phyloP scores from a whole-genome alignment of 1,284 basidiomycete species.

The Trametes pubescens region DNA sequence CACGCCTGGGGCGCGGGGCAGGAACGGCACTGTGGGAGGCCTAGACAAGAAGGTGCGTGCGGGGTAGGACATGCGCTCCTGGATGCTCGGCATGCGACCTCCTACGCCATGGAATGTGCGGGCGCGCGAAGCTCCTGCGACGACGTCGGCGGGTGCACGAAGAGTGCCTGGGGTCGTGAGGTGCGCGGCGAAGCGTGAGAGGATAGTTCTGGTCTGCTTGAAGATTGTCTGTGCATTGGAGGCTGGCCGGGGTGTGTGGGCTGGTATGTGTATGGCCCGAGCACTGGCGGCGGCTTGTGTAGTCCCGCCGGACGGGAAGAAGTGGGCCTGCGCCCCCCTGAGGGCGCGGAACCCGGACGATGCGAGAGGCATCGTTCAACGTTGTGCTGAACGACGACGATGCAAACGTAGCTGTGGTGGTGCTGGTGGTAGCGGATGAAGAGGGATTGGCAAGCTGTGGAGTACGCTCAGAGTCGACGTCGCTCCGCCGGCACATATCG shows the following conservation, averaged over 20 bases:
- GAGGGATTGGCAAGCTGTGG: not conserved
- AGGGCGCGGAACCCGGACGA: slow-evolving; percentile 57
- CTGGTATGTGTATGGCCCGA: slow-evolving; percentile 55
- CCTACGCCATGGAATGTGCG: slow-evolving; percentile 50
- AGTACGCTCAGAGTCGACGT: not conserved
- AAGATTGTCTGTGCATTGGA: slow-evolving; percentile 58
- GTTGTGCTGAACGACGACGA: slow-evolving; percentile 13
- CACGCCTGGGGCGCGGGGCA: slow-evolving; percentile 63
- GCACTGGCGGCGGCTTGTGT: slow-evolving; percentile 31
- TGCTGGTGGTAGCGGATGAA: slow-evolving; percentile 13
- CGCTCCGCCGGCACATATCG: not conserved
- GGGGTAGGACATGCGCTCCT: slow-evolving; percentile 52
- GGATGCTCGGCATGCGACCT: slow-evolving; percentile 41
- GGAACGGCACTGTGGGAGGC: slow-evolving; percentile 54
- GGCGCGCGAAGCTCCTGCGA: slow-evolving; percentile 30
- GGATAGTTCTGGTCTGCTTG: slow-evolving; percentile 58
- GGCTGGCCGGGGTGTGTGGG: slow-evolving; percentile 42
- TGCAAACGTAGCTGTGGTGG: not conserved
- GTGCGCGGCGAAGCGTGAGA: slow-evolving; percentile 63
- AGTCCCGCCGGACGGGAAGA: slow-evolving; percentile 32
- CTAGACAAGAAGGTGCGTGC: slow-evolving; percentile 54
- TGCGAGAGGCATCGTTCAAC: slow-evolving; percentile 59
- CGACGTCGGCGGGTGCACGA: slow-evolving; percentile 42
- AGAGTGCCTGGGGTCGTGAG: slow-evolving; percentile 64
- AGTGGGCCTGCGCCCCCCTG: slow-evolving; percentile 45